phyloP scores from a whole-genome alignment of 208 protist species.

The Trypanosoma avium region DNA sequence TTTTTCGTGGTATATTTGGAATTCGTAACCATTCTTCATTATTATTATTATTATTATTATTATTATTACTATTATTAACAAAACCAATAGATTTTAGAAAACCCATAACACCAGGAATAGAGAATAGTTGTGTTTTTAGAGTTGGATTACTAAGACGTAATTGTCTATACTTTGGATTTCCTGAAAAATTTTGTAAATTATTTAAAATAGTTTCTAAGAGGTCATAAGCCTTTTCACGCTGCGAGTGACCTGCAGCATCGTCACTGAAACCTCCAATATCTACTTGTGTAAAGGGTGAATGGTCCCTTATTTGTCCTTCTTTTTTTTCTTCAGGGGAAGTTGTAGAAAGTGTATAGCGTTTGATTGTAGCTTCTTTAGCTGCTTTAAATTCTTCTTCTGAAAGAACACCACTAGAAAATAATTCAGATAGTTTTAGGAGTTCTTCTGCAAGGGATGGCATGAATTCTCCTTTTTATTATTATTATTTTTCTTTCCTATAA shows the following conservation, averaged over 20 bases:
- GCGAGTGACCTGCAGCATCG: slow-evolving; percentile 7
- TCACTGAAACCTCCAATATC: slow-evolving; percentile 20
- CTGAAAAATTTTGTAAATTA: slow-evolving; percentile 44
- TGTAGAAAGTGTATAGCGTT: slow-evolving; percentile 9
- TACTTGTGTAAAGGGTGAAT: background rate
- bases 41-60: background rate
- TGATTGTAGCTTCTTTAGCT: slow-evolving; percentile 50
- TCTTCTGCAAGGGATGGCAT: slow-evolving; percentile 50
- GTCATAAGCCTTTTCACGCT: slow-evolving; percentile 36
- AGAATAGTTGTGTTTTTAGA: slow-evolving; percentile 44
- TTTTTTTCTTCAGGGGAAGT: background rate
- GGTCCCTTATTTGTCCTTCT: background rate
- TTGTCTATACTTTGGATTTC: slow-evolving; percentile 48
- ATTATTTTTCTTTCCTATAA: background rate
- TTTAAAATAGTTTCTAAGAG: slow-evolving; percentile 43
- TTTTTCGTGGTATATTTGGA: slow-evolving; percentile 7
- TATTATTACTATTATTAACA: background rate
- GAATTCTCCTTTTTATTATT: background rate
- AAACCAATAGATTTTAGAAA: slow-evolving; percentile 58
- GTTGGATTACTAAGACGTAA: slow-evolving; percentile 43
- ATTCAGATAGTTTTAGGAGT: slow-evolving; percentile 51
- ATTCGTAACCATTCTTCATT: too few relatives aligned
- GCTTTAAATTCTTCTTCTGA: slow-evolving; percentile 61
- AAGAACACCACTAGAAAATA: slow-evolving; percentile 48
- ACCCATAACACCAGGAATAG: slow-evolving; percentile 36